Evolutionary conservation across 768 basidiomycete genomes (phyloP).

Genomic region (Boletus rufocinnamomeus): DNA sequence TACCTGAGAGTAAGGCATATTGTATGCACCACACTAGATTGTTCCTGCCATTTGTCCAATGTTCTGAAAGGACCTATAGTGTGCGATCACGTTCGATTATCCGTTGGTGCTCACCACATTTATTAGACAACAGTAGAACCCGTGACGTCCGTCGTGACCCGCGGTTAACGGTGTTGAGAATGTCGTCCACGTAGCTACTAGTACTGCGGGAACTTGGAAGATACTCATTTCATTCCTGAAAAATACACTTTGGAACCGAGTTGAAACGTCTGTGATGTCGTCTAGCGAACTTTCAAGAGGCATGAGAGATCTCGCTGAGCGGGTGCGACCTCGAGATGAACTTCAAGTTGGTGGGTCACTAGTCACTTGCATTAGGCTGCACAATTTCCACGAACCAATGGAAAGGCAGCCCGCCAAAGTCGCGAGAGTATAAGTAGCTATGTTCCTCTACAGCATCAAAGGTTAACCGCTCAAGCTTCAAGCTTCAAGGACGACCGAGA

Average conservation of each 20-base stretch:
- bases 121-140: too few relatives aligned
- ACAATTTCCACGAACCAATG: background rate
- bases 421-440: background rate
- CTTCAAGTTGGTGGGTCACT: background rate
- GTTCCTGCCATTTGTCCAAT: too few relatives aligned
- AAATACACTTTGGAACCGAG: background rate
- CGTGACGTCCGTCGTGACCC: too few relatives aligned
- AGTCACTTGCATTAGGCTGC: too few relatives aligned
- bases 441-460: background rate
- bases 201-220: background rate
- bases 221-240: background rate
- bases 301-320: background rate
- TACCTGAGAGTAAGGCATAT: too few relatives aligned
- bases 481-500: conserved; percentile 42
- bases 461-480: conserved; percentile 1
- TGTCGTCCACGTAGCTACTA: background rate
- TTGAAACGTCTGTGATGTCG: background rate
- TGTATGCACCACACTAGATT: too few relatives aligned
- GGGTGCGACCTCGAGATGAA: background rate
- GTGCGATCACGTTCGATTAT: too few relatives aligned
- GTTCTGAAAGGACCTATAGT: too few relatives aligned
- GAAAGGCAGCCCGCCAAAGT: background rate
- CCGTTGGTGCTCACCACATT: too few relatives aligned
- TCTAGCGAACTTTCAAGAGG: background rate
- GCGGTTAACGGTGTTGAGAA: too few relatives aligned